Percentiles rank a stretch among this genome's conserved stretches.
These are phyloP conservation scores for Hypoxylon sp. DNA, from an alignment of 2,329 filamentous ascomycete genomes.

Conservation along the genomic window DNA sequence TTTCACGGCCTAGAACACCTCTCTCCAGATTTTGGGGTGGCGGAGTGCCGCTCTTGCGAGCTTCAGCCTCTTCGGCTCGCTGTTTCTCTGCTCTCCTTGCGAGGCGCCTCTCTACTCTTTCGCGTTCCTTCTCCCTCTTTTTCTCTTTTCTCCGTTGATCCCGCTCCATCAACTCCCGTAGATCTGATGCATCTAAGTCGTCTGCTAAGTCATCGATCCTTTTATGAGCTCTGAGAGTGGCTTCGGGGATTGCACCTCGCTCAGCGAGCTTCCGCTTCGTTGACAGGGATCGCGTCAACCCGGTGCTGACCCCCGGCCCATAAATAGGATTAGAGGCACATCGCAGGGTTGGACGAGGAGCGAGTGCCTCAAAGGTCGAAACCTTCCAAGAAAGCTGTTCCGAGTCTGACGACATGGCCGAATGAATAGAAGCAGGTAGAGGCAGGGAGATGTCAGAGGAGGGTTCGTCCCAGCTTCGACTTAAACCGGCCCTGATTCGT, in stretches of 20 bases:
- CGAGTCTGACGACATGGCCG: slow-evolving; percentile 80
- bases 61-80: slow-evolving; percentile 69
- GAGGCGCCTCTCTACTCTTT: slow-evolving; percentile 75
- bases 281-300: slow-evolving; percentile 65
- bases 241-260: slow-evolving; percentile 71
- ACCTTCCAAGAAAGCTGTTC: slow-evolving; percentile 85
- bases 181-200: slow-evolving; percentile 84
- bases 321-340: slow-evolving; percentile 77
- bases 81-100: slow-evolving; percentile 78
- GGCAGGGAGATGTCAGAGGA: slow-evolving; percentile 83
- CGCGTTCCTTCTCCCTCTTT: slow-evolving; percentile 77
- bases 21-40: slow-evolving; percentile 71
- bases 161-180: slow-evolving; percentile 91
- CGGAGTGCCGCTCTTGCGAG: slow-evolving; percentile 65
- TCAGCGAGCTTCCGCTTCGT: slow-evolving; percentile 67
- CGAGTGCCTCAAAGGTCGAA: slow-evolving; percentile 83
- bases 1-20: slow-evolving; percentile 72
- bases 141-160: slow-evolving; percentile 85
- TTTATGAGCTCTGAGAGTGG: slow-evolving; percentile 72
- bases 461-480: slow-evolving; percentile 71
- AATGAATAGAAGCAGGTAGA: slow-evolving; percentile 80
- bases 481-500: slow-evolving; percentile 70
- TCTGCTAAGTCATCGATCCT: slow-evolving; percentile 82
- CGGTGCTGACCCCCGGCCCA: slow-evolving; percentile 61
- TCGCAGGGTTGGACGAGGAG: slow-evolving; percentile 86